Base-by-base conservation (phyloP, 2,329 filamentous ascomycete genomes). In the Penicillium psychrosexuale region DNA sequence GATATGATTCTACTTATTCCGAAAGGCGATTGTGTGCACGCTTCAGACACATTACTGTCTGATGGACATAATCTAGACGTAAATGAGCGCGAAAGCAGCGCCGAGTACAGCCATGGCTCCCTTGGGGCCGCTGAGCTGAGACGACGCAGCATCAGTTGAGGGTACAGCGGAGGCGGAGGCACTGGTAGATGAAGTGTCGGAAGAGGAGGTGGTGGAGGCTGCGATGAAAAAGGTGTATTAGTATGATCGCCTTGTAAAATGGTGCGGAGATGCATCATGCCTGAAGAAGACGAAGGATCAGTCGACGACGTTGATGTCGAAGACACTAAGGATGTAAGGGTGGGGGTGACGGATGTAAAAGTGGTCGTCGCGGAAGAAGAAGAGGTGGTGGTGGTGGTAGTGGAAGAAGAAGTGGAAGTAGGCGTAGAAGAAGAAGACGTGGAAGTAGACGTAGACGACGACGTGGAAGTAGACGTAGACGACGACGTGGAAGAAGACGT, bases 201-300 rank as follows among this genome's bases (percentile, higher is more conserved):
- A 36, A 38, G 48, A 38, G 3, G 37, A 34, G 5, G 38, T 44
- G 30, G 39, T 44, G 11, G 48, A 38, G 40, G 5, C 49, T 51
- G 33, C 8, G 27, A 31, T 46, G 31, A 31, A 22, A n/a, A 38
- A 9, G 4, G 2, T 11, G 8, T 38, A 15, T 51, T 38, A 51
- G 53, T 55, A 55, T 47, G 11, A 13, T 31, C 2, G 5, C 22
- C n/a, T 45, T 43, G 12, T 30, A 52, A 19, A 2, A 47, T 43
- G 38, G 13, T 38, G 30, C 8, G 53, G 42, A 47, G 53, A 33
- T 52, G 48, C 42, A 47, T 55, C 52, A 51, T 55, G 53, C 53
- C 53, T 55, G 48, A 55, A 30, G 40, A 43, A 43, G 47, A 55
- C 28, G 30, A 43, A 47, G 48, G 15, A 37, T 37, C 52, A 17